These are phyloP conservation scores for Aspergillus costaricaensis DNA, from an alignment of 2,329 filamentous ascomycete genomes.

Conservation along the genomic window DNA sequence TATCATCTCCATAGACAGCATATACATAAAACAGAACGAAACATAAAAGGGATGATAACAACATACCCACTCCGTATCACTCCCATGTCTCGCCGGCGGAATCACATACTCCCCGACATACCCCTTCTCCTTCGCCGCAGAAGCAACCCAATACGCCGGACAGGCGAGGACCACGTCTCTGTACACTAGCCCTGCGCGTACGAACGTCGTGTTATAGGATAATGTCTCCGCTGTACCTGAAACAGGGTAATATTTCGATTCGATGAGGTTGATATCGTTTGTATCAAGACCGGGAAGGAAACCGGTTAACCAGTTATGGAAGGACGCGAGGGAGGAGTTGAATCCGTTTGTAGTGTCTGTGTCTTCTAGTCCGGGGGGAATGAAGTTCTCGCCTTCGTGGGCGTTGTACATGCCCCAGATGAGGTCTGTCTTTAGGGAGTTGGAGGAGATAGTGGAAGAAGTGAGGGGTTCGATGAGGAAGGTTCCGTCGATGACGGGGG, in stretches of 20 bases:
- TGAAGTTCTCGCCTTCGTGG: conserved; percentile 65
- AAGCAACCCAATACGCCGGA: conserved; percentile 60
- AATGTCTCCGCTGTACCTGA: conserved; percentile 53
- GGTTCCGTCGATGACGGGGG: conserved; percentile 59
- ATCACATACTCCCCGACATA: conserved; percentile 64
- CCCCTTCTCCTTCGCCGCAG: conserved; percentile 46
- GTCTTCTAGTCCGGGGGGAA: conserved; percentile 53
- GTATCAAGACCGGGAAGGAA: conserved; percentile 54
- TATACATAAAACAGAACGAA: not conserved
- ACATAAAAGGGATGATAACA: conserved; percentile 21
- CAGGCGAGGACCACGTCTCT: conserved; percentile 62
- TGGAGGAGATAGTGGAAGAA: conserved; percentile 40
- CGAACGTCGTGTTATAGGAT: conserved; percentile 53
- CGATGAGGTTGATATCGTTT: conserved; percentile 43
- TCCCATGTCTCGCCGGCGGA: conserved; percentile 59
- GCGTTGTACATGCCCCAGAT: conserved; percentile 62
- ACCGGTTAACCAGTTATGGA: conserved; percentile 56
- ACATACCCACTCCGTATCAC: conserved; percentile 57
- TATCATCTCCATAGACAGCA: not conserved
- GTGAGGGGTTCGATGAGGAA: conserved; percentile 56
- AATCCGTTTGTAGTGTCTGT: conserved; percentile 43
- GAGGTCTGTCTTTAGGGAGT: conserved; percentile 48
- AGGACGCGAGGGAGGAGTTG: conserved; percentile 53
- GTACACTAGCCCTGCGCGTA: conserved; percentile 59
- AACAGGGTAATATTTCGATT: conserved; percentile 51